Base-by-base conservation (phyloP, 495 filamentous ascomycete species). In the Aspergillus ellipticus region DNA sequence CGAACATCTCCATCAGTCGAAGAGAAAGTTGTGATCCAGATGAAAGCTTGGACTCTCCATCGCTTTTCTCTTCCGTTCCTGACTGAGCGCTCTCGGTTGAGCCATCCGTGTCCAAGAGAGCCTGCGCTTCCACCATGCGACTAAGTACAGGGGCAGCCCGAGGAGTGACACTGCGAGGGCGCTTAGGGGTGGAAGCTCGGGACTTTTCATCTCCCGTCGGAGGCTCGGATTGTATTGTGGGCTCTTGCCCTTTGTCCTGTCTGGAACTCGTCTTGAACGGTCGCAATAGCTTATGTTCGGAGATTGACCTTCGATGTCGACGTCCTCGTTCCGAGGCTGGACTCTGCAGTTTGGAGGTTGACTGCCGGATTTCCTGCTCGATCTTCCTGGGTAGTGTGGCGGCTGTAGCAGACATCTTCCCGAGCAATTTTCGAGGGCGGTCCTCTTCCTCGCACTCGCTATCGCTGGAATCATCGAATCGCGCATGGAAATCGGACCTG, bases 1-100 rank as follows among this genome's bases (percentile, higher is more conserved):
- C 82, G 68, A 98, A 98, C 58, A 98, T 96, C 49, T 96, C 85
- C 76, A 83, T 90, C 21, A 98, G 67, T 51, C 85, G 81, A 45
- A 79, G 80, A 8, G 86, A 85, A 17, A 97, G 80, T n/a, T 70
- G 57, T 3, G 74, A 66, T 2, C 64, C 59, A 16, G 66, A 57
- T 2, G 64, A 53, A 17, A 66, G 57, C n/a, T 62, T 58, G 31
- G 56, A 58, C 10, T 63, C 58, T 55, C 65, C 59, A 35, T 62
- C 60, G 11, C 56, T 50, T 10, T 57, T 53, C 6, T 65, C 53
- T 19, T 63, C 58, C 41, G 53, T 52, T 6, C 65, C 54, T 2
- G 62, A 55, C 19, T 61, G 61, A 9, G 59, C 42, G 13, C 46
- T 42, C 43, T 68, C 66, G 4, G 56, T 62, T 10, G 68, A 61